These are phyloP conservation scores for Chaetomium sp. DNA, from an alignment of 2,329 filamentous ascomycete genomes.

Conservation along the genomic window DNA sequence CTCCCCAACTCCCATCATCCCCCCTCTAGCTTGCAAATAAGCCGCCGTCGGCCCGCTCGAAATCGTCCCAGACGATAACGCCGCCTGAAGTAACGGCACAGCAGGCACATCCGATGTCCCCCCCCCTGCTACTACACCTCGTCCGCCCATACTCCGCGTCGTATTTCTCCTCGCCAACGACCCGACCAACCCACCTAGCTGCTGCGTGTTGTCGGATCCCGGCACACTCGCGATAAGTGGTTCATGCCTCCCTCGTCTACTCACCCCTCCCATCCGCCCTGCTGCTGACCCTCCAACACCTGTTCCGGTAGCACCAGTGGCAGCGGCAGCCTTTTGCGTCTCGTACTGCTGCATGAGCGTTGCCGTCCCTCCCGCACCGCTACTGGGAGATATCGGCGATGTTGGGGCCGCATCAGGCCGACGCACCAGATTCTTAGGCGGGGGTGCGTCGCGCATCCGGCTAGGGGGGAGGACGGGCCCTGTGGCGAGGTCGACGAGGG, in stretches of 20 bases:
- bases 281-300: too few species aligned
- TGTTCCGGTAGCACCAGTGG: too few species aligned
- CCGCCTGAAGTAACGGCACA: neutral
- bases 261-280: too few species aligned
- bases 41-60: neutral
- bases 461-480: slow-evolving; percentile 8
- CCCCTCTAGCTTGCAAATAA: slow-evolving; percentile 2
- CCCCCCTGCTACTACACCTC: neutral
- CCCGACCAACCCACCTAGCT: neutral
- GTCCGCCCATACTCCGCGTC: slow-evolving; percentile 10
- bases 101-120: neutral
- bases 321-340: neutral
- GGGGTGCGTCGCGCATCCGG: neutral
- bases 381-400: too few species aligned
- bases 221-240: too few species aligned
- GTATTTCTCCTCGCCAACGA: slow-evolving; percentile 11
- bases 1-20: slow-evolving; percentile 2
- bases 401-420: neutral
- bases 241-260: too few species aligned
- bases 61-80: neutral
- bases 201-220: too few species aligned
- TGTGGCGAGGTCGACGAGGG: slow-evolving; percentile 23
- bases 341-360: slow-evolving; percentile 7
- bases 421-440: slow-evolving; percentile 14
- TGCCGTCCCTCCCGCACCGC: neutral